Base-by-base conservation (phyloP, 768 basidiomycete species). In the Porphyrellus cyaneotinctus region DNA sequence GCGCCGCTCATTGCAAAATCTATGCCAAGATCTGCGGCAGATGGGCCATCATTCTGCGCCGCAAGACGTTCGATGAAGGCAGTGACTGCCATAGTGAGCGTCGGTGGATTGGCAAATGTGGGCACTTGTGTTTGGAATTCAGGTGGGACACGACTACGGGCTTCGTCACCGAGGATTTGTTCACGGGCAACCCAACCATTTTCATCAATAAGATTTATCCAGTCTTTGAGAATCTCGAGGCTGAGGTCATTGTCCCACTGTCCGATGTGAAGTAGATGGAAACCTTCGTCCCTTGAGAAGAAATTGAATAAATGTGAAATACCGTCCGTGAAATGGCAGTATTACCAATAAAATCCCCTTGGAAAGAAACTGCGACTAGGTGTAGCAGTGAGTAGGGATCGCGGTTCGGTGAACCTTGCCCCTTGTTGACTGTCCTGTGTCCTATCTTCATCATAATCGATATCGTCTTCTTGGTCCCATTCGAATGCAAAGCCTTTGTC, bases 301-400 rank as follows among this genome's bases (percentile, higher is more conserved):
- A 47, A 43, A 18, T 22, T 49, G 23, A 52, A 47, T 24, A 13
- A 43, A 38, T 32, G 32, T 52, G 41, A 26, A 38, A 42, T 31
- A 17, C 13, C n/a, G 43, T 7, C 1, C 4, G 8, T 26, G 23
- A 51, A n/a, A 49, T 28, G 42, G 14, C n/a, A n/a, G 43, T 39
- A 67, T 47, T 68, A 89, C 90, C 95, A 98, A 70, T 98, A 98
- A 71, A 98, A 98, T 17, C 95, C 95, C 67, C 95, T 78, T 0
- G 95, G 95, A 76, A 98, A 98, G 76, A 98, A 98, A 59, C 92
- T 93, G 32, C 95, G 79, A 64, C 93, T 95, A 5, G 95, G 95
- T 0, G 95, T 98, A 1, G 91, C 94, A 9, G 95, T 95, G 58
- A 97, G 71, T 18, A 98, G 71, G 18, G 83, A 81, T 53, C 76